These are phyloP conservation scores for Elsinoe perseae DNA, from an alignment of 2,329 filamentous ascomycete genomes.

Conservation along the genomic window DNA sequence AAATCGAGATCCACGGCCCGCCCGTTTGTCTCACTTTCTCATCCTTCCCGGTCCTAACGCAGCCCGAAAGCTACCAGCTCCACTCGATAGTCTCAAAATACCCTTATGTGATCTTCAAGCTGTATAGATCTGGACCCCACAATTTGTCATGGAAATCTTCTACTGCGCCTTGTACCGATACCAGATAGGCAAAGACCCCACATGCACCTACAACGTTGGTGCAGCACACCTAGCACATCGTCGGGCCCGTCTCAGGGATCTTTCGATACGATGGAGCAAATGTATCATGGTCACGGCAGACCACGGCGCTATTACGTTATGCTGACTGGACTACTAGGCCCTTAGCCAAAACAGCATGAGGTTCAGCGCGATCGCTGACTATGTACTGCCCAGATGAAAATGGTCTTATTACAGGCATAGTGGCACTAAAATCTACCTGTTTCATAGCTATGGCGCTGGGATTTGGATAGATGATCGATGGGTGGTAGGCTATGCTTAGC, in stretches of 20 bases:
- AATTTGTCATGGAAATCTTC: conserved; percentile 5
- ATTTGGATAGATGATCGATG: conserved; percentile 5
- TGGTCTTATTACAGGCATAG: too few relatives aligned
- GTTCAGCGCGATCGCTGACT: too few relatives aligned
- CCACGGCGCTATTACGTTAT: too few relatives aligned
- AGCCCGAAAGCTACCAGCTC: neutral
- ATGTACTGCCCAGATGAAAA: too few relatives aligned
- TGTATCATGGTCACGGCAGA: neutral
- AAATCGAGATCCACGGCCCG: conserved; percentile 7
- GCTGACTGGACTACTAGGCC: too few relatives aligned
- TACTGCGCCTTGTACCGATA: neutral
- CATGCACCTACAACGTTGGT: neutral
- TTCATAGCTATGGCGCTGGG: conserved; percentile 11
- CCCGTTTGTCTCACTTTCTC: conserved; percentile 12
- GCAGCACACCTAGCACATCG: neutral
- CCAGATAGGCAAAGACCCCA: neutral
- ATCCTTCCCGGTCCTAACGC: neutral
- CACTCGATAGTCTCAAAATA: conserved; percentile 2
- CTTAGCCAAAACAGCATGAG: too few relatives aligned
- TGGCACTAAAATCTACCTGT: neutral
- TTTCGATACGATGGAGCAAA: neutral
- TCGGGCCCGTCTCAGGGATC: neutral
- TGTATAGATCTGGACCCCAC: neutral
- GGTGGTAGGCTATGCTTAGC: neutral
- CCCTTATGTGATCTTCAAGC: neutral